phyloP scores from a whole-genome alignment of 306 rosid genomes.

The Betula pendula region DNA sequence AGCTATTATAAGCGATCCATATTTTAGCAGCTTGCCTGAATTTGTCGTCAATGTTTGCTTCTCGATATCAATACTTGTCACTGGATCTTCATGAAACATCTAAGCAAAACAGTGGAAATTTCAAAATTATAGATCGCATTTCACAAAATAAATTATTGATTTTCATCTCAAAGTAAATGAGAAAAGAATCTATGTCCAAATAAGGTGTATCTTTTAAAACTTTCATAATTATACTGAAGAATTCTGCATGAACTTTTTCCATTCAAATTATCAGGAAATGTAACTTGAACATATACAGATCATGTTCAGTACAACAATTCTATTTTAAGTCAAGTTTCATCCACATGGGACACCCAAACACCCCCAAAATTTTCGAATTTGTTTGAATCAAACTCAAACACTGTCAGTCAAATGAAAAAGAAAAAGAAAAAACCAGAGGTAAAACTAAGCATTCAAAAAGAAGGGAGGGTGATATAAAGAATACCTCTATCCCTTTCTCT shows the following conservation, averaged over 20 bases:
- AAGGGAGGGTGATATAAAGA: slow-evolving; percentile 7
- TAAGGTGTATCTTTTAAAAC: neutral
- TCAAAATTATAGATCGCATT: slow-evolving; percentile 9
- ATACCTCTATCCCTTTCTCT: slow-evolving; percentile 89
- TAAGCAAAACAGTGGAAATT: slow-evolving; percentile 25
- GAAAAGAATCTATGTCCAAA: neutral
- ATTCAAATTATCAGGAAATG: neutral
- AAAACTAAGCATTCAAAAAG: neutral
- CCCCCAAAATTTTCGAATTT: neutral
- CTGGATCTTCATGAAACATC: slow-evolving; percentile 81
- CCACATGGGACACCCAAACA: neutral
- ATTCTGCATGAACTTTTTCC: neutral
- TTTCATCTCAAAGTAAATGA: neutral
- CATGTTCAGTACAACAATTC: neutral
- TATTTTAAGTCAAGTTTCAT: neutral
- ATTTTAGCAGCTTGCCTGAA: slow-evolving; percentile 82
- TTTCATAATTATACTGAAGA: neutral
- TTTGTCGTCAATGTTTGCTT: slow-evolving; percentile 67
- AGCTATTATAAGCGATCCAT: slow-evolving; percentile 80
- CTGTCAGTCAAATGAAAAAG: neutral
- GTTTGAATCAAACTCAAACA: neutral
- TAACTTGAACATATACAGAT: neutral
- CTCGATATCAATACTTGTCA: slow-evolving; percentile 59
- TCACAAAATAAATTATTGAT: neutral
- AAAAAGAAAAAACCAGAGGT: neutral